These are phyloP conservation scores for Cladorrhinum sp. DNA, from an alignment of 2,329 filamentous ascomycete genomes.

Conservation along the genomic window DNA sequence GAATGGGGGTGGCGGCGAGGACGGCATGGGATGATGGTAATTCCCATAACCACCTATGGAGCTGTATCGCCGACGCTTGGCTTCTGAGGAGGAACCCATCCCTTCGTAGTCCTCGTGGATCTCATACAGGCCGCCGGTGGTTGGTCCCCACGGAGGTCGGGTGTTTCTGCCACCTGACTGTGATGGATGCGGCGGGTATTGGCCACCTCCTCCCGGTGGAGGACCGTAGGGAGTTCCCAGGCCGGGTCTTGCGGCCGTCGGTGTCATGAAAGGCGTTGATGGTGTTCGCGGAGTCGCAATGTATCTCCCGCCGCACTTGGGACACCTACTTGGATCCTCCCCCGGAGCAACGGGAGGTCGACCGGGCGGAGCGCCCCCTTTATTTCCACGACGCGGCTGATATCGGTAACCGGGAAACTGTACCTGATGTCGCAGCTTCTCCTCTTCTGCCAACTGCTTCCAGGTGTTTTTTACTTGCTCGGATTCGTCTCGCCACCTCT, in stretches of 20 bases:
- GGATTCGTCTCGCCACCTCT: constrained; percentile 80
- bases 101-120: constrained; percentile 37
- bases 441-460: constrained; percentile 88
- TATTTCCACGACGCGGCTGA: constrained; percentile 69
- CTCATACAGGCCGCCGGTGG: constrained; percentile 34
- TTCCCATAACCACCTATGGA: constrained; percentile 21
- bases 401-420: constrained; percentile 95
- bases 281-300: constrained; percentile 62
- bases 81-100: constrained; percentile 35
- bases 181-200: constrained; percentile 25
- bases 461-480: constrained; percentile 76
- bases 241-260: constrained; percentile 19
- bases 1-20: constrained; percentile 12
- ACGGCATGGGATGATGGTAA: constrained; percentile 18
- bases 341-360: constrained; percentile 32
- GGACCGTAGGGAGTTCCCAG: constrained; percentile 3
- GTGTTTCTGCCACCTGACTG: constrained; percentile 1
- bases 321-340: constrained; percentile 58
- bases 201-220: not conserved
- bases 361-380: constrained; percentile 22
- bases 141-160: constrained; percentile 10
- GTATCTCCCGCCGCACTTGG: constrained; percentile 68
- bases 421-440: constrained; percentile 83
- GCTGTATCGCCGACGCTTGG: constrained; percentile 35
- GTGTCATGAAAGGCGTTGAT: constrained; percentile 43